Evolutionary conservation across 345 rosid species (phyloP), one percentile per base, ranked within the genome.

Genomic region (Cardamine occulta): DNA sequence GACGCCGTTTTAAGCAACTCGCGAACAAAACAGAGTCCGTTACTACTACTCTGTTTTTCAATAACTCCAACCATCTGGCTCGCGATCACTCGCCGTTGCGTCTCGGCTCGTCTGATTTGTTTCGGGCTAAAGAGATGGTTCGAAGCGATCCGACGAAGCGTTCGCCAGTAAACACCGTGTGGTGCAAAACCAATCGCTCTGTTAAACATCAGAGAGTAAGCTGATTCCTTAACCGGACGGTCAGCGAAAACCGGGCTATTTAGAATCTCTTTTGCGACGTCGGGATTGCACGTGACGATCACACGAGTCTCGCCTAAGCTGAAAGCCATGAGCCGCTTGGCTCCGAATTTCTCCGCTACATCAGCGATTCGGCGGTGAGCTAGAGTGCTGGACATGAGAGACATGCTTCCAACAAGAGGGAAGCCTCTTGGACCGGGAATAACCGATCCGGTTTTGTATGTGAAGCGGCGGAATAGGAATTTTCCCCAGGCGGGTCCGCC

Each of bases 401-500:
- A 72, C 86, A 90, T 88, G 84, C 87, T 86, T 13, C 96, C 96
- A 8, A 87, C 18, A 0, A 90, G 21, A 49, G 96, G 96, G 19
- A 82, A 78, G 1, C 96, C 96, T 72, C 81, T 81, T 1, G 96
- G 91, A 75, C 96, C 93, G 44, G 93, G 96, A 62, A 90, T 90
- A 26, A 68, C 73, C 45, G 60, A 59, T 2, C 70, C 37, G 74
- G 74, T 49, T 78, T 64, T 71, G 62, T 15, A 21, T 11, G 29
- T 52, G 28, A 78, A 72, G 63, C 66, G 78, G 57, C 63, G 54
- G 14, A 55, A 72, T 26, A 53, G 45, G 66, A 69, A 71, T 39
- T 83, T 89, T 0, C 96, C 96, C 96, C 96, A 89, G 5, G 96
- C 96, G 0, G 93, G 88, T 59, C 96, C 96, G 2, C 96, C 96